A percentile compares a stretch with the other conserved stretches of the same genome.
These are phyloP conservation scores for Geotrichum reessii DNA, from an alignment of 1,139 yeast species.

Conservation along the genomic window DNA sequence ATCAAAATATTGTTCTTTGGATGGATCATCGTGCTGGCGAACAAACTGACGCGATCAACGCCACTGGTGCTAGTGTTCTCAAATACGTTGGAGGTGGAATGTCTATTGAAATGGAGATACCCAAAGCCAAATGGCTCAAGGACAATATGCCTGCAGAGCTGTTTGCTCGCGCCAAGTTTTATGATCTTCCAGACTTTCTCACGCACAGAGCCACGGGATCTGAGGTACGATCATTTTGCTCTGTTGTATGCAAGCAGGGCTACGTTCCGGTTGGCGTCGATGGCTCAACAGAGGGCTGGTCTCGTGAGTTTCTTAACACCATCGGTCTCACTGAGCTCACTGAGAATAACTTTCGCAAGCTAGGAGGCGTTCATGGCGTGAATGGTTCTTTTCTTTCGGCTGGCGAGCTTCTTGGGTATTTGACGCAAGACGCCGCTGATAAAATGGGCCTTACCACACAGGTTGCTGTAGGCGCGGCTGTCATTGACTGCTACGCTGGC, in stretches of 20 bases:
- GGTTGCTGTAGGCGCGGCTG: slow-evolving; percentile 89
- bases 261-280: slow-evolving; percentile 52
- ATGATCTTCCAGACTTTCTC: slow-evolving; percentile 83
- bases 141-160: slow-evolving; percentile 63
- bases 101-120: slow-evolving; percentile 97
- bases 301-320: slow-evolving; percentile 61
- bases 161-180: slow-evolving; percentile 68
- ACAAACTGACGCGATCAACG: slow-evolving; percentile 75
- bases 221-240: slow-evolving; percentile 81
- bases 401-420: slow-evolving; percentile 78
- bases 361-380: slow-evolving; percentile 74
- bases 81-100: slow-evolving; percentile 94
- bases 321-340: slow-evolving; percentile 72
- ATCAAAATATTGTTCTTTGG: slow-evolving; percentile 87
- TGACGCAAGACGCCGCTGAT: slow-evolving; percentile 60
- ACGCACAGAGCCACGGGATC: slow-evolving; percentile 85
- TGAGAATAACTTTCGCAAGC: slow-evolving; percentile 64
- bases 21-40: slow-evolving; percentile 95
- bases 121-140: slow-evolving; percentile 94
- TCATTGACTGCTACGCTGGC: slow-evolving; percentile 96
- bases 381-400: slow-evolving; percentile 39
- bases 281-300: slow-evolving; percentile 76
- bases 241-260: slow-evolving; percentile 93
- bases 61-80: slow-evolving; percentile 68
- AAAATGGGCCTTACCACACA: slow-evolving; percentile 74